Evolutionary conservation across 1,284 basidiomycete species (phyloP).

Genomic region (Volvariella surrecta): DNA sequence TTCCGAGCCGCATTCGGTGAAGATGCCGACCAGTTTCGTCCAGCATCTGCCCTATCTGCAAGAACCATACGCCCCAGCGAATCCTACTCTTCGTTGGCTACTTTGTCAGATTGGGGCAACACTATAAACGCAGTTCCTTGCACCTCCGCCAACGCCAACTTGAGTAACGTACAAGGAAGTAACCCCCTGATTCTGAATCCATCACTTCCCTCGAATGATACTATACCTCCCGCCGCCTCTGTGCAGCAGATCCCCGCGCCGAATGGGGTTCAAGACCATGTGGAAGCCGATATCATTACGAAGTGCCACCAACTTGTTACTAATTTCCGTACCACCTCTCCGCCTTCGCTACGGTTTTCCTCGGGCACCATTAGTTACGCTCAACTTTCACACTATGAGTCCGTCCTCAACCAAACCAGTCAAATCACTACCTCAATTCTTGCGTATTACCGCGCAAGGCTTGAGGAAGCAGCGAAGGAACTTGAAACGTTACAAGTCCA

Average conservation of each 20-base stretch:
- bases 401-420: no score
- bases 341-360: slow-evolving; percentile 27
- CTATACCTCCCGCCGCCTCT: no score
- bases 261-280: slow-evolving; percentile 5
- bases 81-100: slow-evolving; percentile 35
- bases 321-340: slow-evolving; percentile 38
- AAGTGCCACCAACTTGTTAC: slow-evolving; percentile 41
- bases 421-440: no score
- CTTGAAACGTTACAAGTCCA: slow-evolving; percentile 33
- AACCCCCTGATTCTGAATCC: slow-evolving; percentile 5
- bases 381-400: no score
- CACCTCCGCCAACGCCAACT: not conserved
- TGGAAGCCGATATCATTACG: slow-evolving; percentile 34
- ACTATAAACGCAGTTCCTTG: not conserved
- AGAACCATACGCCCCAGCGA: slow-evolving; percentile 43
- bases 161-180: slow-evolving; percentile 3
- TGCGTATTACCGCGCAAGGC: slow-evolving; percentile 4
- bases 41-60: slow-evolving; percentile 44
- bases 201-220: no score
- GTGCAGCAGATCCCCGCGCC: no score
- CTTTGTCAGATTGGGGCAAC: slow-evolving; percentile 24
- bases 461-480: slow-evolving; percentile 41
- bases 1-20: slow-evolving; percentile 50
- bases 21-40: slow-evolving; percentile 35
- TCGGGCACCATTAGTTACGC: slow-evolving; percentile 13